A percentile compares a stretch with the other conserved stretches of the same genome.
phyloP scores from a whole-genome alignment of 257 asterid genomes.

The Echites panduratus region DNA sequence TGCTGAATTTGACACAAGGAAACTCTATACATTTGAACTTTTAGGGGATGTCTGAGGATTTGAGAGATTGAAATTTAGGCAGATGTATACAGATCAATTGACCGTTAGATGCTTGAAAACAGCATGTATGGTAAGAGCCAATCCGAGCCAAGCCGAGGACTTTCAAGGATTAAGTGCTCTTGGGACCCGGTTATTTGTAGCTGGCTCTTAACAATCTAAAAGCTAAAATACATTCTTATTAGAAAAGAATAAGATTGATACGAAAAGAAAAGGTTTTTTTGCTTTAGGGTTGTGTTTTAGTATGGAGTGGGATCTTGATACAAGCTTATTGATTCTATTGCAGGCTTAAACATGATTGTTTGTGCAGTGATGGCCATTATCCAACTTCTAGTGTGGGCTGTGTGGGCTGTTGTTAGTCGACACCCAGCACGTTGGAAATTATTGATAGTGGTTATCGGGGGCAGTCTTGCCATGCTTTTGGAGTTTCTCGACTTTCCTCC shows the following conservation, averaged over 20 bases:
- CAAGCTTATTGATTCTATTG: constrained; percentile 10
- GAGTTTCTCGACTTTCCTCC: constrained; percentile 90
- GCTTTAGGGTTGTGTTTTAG: not conserved
- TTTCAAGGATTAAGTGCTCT: not conserved
- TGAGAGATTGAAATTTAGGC: not conserved
- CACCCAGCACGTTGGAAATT: constrained; percentile 76
- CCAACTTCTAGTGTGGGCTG: constrained; percentile 58
- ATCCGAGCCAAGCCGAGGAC: not conserved
- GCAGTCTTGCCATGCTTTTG: constrained; percentile 51
- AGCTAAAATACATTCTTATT: not conserved
- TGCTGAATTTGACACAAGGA: not conserved
- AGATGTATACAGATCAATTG: not conserved
- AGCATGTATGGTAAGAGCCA: not conserved
- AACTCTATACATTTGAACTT: too few species aligned
- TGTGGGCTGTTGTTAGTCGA: constrained; percentile 58
- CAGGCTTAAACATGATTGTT: constrained; percentile 73
- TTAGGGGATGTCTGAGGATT: not conserved
- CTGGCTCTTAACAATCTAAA: not conserved
- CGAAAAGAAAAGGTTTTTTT: not conserved
- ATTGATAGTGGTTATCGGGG: constrained; percentile 62
- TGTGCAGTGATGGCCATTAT: constrained; percentile 49
- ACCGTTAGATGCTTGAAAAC: not conserved
- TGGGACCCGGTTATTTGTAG: not conserved
- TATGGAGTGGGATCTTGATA: not conserved
- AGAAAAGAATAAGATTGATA: not conserved